Base-by-base conservation (phyloP, 1,284 basidiomycete genomes). In the Pterulicium gracile region DNA sequence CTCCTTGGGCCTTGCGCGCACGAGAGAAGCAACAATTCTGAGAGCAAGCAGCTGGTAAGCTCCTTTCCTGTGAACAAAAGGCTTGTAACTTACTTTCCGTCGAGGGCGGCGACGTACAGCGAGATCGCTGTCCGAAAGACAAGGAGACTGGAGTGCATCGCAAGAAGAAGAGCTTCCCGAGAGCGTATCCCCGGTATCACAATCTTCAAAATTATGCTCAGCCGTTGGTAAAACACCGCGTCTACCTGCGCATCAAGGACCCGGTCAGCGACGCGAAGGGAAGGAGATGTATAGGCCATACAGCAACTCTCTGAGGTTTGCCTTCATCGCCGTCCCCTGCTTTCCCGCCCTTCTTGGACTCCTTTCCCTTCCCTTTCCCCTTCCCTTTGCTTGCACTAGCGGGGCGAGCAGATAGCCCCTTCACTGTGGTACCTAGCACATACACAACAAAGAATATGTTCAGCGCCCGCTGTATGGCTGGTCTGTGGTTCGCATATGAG, bases 61-160 rank as follows among this genome's bases (percentile, higher is more conserved):
- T 24, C 45, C 23, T 32, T 43, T 32, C 35, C 34, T 19, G 40
- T 34, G 44, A 45, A 27, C 46, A 43, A 40, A 24, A 17, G 50
- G 12, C 45, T 20, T 18, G 24, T 23, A 5, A 68, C 84, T 58
- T 57, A 91, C 88, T 84, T 81, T 61, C 93, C 94, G 58, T 98
- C 95, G 43, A 98, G 72, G 44, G 89, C 81, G 4, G 95, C 94
- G 43, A 98, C 92, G 58, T 97, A 97, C n/a, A 98, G 70, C 19
- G 88, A 92, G 45, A 98, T 82, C 7, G 89, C 83, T 2, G 94
- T 98, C 50, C 94, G 70, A 51, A 90, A 83, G 14, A 98, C 74
- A 46, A 98, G 75, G 52, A 98, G 77, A 56, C 80, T 78, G 3
- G 92, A 88, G 60, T 98, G 93, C 67, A 91, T 83, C 46, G 85